These are phyloP conservation scores for Epichloe coenophiala DNA, from an alignment of 2,329 filamentous ascomycete genomes.

Conservation along the genomic window DNA sequence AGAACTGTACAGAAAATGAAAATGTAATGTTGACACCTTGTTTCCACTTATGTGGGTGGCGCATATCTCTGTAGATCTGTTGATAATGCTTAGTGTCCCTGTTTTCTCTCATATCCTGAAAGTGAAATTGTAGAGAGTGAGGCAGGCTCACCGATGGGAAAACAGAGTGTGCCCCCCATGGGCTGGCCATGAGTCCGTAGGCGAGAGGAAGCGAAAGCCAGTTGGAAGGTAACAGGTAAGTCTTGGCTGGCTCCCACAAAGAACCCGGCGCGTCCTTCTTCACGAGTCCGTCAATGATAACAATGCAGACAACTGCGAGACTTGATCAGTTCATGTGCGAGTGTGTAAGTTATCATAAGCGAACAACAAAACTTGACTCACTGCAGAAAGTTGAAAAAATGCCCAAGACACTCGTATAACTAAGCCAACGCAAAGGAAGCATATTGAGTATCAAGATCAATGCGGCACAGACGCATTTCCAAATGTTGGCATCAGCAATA, in stretches of 20 bases:
- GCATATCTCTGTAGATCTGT: slow-evolving; percentile 50
- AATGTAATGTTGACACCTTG: slow-evolving; percentile 69
- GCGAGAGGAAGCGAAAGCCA: slow-evolving; percentile 81
- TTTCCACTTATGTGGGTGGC: slow-evolving; percentile 67
- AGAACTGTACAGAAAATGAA: slow-evolving; percentile 52
- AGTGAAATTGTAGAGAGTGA: background rate
- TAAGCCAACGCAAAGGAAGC: slow-evolving; percentile 68
- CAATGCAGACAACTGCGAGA: slow-evolving; percentile 59
- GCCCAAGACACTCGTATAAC: slow-evolving; percentile 85
- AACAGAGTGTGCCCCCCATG: slow-evolving; percentile 47
- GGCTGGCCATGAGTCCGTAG: slow-evolving; percentile 78
- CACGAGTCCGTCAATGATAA: slow-evolving; percentile 74
- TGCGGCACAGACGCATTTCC: slow-evolving; percentile 75
- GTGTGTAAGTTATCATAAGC: background rate
- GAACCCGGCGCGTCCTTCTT: slow-evolving; percentile 73
- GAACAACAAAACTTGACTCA: slow-evolving; percentile 32
- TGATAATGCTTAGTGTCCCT: background rate
- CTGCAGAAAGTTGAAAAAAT: slow-evolving; percentile 81
- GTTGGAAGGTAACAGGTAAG: slow-evolving; percentile 70
- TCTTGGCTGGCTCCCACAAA: slow-evolving; percentile 63
- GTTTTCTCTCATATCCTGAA: no score
- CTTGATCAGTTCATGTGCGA: background rate
- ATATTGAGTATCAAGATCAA: slow-evolving; percentile 74
- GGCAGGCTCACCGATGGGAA: slow-evolving; percentile 58
- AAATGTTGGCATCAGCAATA: slow-evolving; percentile 49